Evolutionary conservation across 371 early-diverging fungal genomes (phyloP), one percentile per base, ranked within the genome.

Genomic region (Sporodiniella umbellata): DNA sequence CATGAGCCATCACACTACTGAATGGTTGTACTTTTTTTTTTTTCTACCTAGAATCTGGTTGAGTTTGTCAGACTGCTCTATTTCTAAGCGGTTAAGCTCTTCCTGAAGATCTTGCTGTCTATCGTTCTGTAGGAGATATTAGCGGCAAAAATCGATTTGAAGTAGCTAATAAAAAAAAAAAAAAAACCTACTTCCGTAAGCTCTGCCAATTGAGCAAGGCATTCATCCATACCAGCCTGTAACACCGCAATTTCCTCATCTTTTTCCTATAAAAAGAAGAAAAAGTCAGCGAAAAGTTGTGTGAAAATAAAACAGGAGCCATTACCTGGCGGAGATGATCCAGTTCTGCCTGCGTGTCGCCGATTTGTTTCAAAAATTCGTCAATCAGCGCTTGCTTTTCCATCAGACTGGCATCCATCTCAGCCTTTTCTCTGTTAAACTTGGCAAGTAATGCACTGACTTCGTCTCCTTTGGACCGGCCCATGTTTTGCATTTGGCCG

Each of bases 181-280:
- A 4, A 11, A 21, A 31, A 35, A 48, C 37, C 51, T 68, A 79
- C 83, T 68, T 87, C 78, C 66, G 91, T 89, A 53, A 90, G 56
- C 47, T 88, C 81, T 14, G 89, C 83, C 56, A 98, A 71, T 51
- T 93, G 92, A 24, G 86, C 54, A 48, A 98, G 74, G 45, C 93
- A 90, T 74, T 98, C 95, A 69, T 96, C 98, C 82, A 98, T 82
- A 26, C 92, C 94, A n/a, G 91, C 87, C 70, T 95, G 94, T 23
- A 94, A 73, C 1, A 95, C 89, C 4, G 86, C 83, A 46, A 90
- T 80, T 52, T 97, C 98, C 51, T 94, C 95, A 53, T 94, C 93
- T 66, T 92, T 94, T 60, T 74, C 72, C 59, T 67, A 60, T n/a
- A n/a, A n/a, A n/a, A n/a, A n/a, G n/a, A n/a, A n/a, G n/a, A n/a